phyloP scores from a whole-genome alignment of 371 early-diverging fungal species.

The Syncephalis plumigaleata region DNA sequence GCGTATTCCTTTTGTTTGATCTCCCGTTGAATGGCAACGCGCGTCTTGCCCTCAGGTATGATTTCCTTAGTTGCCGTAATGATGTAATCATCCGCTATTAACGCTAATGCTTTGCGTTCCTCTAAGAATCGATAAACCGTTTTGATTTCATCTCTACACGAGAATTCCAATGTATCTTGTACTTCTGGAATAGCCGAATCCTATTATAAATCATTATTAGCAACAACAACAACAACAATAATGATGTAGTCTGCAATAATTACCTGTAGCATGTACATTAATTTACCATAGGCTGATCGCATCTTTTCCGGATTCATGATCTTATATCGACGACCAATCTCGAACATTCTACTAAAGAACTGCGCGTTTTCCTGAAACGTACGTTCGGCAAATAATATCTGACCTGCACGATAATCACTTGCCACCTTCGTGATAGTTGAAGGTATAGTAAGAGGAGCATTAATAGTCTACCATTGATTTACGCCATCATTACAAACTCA shows the following conservation, averaged over 20 bases:
- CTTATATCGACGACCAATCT: slow-evolving; percentile 91
- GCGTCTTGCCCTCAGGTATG: slow-evolving; percentile 55
- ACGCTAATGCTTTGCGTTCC: slow-evolving; percentile 31
- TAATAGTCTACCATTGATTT: slow-evolving; percentile 19
- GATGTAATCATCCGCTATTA: slow-evolving; percentile 68
- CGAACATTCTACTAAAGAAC: slow-evolving; percentile 83
- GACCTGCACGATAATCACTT: slow-evolving; percentile 74
- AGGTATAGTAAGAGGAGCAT: neutral
- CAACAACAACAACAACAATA: neutral
- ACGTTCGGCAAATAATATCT: slow-evolving; percentile 67
- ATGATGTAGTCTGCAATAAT: slow-evolving; percentile 2
- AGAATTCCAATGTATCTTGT: slow-evolving; percentile 63
- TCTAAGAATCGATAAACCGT: slow-evolving; percentile 69
- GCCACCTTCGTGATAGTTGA: slow-evolving; percentile 12
- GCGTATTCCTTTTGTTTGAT: slow-evolving; percentile 81
- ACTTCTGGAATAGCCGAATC: slow-evolving; percentile 82
- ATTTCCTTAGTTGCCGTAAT: slow-evolving; percentile 82
- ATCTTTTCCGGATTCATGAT: slow-evolving; percentile 97
- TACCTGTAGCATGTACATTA: slow-evolving; percentile 76
- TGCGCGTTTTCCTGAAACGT: slow-evolving; percentile 71
- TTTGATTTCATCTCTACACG: slow-evolving; percentile 62
- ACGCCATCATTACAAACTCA: slow-evolving; percentile 25
- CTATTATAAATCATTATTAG: slow-evolving; percentile 17
- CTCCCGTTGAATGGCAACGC: slow-evolving; percentile 59
- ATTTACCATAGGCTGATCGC: slow-evolving; percentile 85